Evolutionary conservation across 2,329 filamentous ascomycete species (phyloP).

Genomic region (Cladosporium velox): DNA sequence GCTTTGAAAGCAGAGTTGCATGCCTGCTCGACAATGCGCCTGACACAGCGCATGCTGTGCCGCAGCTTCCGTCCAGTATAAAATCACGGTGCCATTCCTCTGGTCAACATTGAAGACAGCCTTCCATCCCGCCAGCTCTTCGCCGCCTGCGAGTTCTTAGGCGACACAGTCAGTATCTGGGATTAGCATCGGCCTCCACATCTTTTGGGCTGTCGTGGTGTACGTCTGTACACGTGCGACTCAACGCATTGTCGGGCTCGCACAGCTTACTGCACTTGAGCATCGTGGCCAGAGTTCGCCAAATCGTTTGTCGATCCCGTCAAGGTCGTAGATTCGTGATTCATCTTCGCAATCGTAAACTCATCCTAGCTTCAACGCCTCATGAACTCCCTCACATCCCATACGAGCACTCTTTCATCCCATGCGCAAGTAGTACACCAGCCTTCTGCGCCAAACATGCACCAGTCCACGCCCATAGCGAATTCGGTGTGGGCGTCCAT

Average conservation of each 20-base stretch:
- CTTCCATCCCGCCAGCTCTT: not conserved
- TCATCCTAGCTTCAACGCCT: slow-evolving; percentile 30
- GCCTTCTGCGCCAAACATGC: slow-evolving; percentile 88
- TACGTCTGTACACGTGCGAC: not conserved
- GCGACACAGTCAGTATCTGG: not conserved
- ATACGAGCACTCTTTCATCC: slow-evolving; percentile 89
- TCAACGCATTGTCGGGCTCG: not conserved
- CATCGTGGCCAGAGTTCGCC: not conserved
- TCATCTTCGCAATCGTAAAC: not conserved
- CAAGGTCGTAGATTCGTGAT: slow-evolving; percentile 3
- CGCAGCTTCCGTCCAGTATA: not conserved
- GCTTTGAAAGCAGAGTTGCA: too few species aligned
- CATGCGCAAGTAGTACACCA: slow-evolving; percentile 95
- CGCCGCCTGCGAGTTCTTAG: not conserved
- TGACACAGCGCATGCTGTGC: not conserved
- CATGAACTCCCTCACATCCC: slow-evolving; percentile 79
- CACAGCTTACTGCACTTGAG: not conserved
- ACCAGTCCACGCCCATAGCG: slow-evolving; percentile 96
- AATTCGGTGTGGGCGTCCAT: slow-evolving; percentile 97
- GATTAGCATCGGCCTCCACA: not conserved
- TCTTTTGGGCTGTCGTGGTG: not conserved
- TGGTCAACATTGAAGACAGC: not conserved
- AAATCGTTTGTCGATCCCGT: not conserved
- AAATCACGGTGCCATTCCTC: not conserved
- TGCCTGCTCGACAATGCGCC: not conserved